Conservation (phyloP, 2,329 filamentous ascomycete species). For the Scortechinia acanthostroma region DNA sequence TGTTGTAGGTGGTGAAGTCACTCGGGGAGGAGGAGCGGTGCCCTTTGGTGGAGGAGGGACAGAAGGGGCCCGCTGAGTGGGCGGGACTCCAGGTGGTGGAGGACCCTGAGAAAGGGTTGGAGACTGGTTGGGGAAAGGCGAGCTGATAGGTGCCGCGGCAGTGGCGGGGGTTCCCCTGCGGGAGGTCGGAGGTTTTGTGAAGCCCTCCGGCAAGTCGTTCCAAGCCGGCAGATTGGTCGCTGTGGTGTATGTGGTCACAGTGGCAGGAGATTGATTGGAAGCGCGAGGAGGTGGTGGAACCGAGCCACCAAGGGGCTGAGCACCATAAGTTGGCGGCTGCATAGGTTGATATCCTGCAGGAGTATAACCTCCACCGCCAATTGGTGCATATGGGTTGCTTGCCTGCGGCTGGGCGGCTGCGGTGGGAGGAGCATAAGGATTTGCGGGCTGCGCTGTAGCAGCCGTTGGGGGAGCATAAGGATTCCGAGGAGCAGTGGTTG, state of each 20-base stretch:
- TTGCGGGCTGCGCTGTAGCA: not conserved
- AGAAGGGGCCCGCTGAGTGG: not conserved
- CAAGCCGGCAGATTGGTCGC: conserved; percentile 1
- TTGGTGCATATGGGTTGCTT: not conserved
- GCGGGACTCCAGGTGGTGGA: not conserved
- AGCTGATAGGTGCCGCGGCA: not conserved
- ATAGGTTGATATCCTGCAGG: not conserved
- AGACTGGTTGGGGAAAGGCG: conserved; percentile 1
- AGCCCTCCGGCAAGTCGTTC: conserved; percentile 2
- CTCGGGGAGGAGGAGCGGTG: not conserved
- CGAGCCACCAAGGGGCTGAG: not conserved
- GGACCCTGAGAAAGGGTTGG: not conserved
- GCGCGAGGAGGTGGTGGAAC: not conserved
- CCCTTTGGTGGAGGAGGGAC: not conserved
- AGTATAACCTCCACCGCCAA: not conserved
- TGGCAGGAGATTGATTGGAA: not conserved
- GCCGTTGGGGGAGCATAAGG: not conserved
- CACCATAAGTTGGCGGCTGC: not conserved
- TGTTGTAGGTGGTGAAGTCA: not conserved
- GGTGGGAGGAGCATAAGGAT: not conserved
- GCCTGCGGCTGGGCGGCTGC: not conserved
- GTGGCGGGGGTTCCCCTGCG: not conserved
- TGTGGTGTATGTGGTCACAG: conserved; percentile 1
- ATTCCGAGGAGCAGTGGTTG: not conserved
- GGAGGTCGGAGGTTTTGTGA: not conserved